phyloP scores from a whole-genome alignment of 345 rosid species.

The Linum trigynum region DNA sequence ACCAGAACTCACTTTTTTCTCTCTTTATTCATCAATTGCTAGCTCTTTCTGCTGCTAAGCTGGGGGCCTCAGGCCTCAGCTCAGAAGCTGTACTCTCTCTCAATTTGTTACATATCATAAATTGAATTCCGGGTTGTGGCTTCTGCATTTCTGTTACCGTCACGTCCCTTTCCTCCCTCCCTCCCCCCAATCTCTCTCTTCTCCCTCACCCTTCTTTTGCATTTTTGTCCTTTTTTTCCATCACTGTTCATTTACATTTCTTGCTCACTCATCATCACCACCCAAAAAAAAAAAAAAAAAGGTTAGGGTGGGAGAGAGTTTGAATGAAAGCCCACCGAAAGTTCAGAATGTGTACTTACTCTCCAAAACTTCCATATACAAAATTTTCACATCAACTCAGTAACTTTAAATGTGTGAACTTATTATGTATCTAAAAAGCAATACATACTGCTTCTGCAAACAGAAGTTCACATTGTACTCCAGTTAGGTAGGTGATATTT shows the following conservation, averaged over 20 bases:
- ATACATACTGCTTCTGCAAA: too few species aligned
- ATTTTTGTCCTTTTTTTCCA: slow-evolving; percentile 2
- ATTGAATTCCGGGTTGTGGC: slow-evolving; percentile 16
- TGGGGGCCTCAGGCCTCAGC: background rate
- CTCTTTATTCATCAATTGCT: slow-evolving; percentile 30
- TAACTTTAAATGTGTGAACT: too few species aligned
- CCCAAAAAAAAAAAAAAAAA: too few species aligned
- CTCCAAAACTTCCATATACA: too few species aligned
- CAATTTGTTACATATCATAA: background rate
- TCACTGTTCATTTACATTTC: background rate
- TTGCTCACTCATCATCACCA: too few species aligned
- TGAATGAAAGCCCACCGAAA: too few species aligned
- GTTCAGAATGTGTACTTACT: too few species aligned
- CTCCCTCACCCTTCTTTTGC: slow-evolving; percentile 8
- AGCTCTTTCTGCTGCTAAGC: slow-evolving; percentile 18
- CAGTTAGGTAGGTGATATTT: too few species aligned
- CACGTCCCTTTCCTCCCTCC: slow-evolving; percentile 36
- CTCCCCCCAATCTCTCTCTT: slow-evolving; percentile 7
- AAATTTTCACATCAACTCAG: too few species aligned
- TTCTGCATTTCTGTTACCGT: slow-evolving; percentile 31
- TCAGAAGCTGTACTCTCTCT: background rate
- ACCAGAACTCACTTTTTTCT: background rate
- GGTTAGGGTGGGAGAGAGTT: too few species aligned
- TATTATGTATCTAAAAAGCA: too few species aligned
- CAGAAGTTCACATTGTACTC: too few species aligned